Percentiles rank a stretch among this genome's conserved stretches.
Conservation (phyloP, 2,329 filamentous ascomycete species). For the Curvularia sp. region DNA sequence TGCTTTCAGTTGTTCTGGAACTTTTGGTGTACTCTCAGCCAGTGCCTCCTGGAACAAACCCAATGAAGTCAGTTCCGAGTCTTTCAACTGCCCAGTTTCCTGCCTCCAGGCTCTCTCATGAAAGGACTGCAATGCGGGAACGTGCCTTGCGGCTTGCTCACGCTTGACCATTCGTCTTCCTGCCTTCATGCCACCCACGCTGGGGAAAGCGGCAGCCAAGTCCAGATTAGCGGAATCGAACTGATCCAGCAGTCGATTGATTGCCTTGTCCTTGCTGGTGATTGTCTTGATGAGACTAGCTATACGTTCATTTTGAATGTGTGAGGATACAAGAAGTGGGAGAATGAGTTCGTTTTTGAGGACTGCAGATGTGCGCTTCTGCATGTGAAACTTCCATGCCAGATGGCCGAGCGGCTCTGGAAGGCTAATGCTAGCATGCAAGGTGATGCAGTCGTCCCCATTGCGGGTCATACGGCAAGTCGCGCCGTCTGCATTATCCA, state of each 20-base stretch:
- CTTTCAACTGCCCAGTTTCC: conserved; percentile 35
- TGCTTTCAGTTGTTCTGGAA: conserved; percentile 37
- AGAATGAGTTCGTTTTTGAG: conserved; percentile 61
- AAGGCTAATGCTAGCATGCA: conserved; percentile 67
- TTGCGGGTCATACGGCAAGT: conserved; percentile 45
- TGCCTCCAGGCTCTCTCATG: conserved; percentile 57
- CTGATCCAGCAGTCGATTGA: conserved; percentile 65
- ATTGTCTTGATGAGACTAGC: conserved; percentile 59
- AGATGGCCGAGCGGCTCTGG: conserved; percentile 69
- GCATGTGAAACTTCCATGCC: conserved; percentile 69
- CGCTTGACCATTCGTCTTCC: conserved; percentile 56
- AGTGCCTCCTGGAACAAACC: conserved; percentile 47
- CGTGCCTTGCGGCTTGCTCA: conserved; percentile 60
- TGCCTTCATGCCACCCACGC: conserved; percentile 56
- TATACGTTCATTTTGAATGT: conserved; percentile 58
- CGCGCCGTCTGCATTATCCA: conserved; percentile 51
- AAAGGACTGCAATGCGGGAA: conserved; percentile 64
- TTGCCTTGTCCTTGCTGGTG: conserved; percentile 65
- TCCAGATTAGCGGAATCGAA: conserved; percentile 64
- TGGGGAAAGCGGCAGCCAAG: conserved; percentile 64
- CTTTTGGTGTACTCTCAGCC: conserved; percentile 34
- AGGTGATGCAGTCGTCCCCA: conserved; percentile 50
- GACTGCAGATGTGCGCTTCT: conserved; percentile 49
- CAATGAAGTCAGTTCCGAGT: conserved; percentile 38
- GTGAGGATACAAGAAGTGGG: conserved; percentile 61